Evolutionary conservation across 257 asterid species (phyloP).

Genomic region (Ligustrum vulgare): DNA sequence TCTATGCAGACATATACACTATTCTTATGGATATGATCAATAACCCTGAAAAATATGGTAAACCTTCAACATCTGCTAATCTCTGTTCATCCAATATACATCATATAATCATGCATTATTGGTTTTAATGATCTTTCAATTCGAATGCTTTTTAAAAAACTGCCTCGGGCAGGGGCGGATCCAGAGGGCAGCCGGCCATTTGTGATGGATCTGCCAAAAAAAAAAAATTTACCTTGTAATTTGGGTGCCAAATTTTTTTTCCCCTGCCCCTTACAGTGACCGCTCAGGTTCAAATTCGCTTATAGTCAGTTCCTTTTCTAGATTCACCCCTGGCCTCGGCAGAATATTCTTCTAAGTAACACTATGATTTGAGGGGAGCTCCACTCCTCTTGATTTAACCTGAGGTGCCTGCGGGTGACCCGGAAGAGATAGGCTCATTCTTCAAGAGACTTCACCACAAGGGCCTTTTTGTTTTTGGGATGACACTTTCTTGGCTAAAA

Average conservation of each 20-base stretch:
- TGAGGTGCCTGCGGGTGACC: neutral
- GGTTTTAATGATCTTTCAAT: neutral
- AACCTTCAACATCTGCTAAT: slow-evolving; percentile 15
- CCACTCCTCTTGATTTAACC: neutral
- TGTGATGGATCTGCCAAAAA: no score
- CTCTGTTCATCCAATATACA: neutral
- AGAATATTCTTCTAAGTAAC: neutral
- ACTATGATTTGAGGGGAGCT: neutral
- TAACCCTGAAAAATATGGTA: slow-evolving; percentile 61
- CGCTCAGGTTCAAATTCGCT: no score
- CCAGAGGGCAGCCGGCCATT: no score
- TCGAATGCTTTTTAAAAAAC: no score
- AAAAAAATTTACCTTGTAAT: no score
- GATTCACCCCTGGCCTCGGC: no score
- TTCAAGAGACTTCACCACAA: neutral
- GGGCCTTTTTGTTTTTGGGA: neutral
- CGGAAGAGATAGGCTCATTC: neutral
- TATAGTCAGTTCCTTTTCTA: no score
- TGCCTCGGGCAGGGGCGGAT: neutral
- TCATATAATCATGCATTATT: neutral
- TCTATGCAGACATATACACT: slow-evolving; percentile 52
- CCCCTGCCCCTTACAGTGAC: no score
- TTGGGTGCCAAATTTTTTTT: no score
- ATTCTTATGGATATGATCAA: slow-evolving; percentile 51
- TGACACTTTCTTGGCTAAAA: neutral